These are phyloP conservation scores for Fomitopsis palustris DNA, from an alignment of 1,284 basidiomycete species.

Conservation along the genomic window DNA sequence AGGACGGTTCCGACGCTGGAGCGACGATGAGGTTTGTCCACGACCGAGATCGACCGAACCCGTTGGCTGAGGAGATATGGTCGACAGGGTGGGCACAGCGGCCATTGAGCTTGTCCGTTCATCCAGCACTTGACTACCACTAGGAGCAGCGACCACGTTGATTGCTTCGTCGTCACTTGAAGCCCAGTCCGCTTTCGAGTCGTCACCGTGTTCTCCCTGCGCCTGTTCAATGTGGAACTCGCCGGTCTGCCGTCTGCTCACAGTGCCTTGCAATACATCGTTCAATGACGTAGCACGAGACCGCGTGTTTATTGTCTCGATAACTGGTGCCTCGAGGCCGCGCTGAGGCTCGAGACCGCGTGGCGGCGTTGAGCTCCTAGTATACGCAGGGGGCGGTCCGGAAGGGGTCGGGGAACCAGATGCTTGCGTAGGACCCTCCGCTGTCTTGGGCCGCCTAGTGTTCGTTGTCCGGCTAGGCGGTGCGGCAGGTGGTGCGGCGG, in stretches of 20 bases:
- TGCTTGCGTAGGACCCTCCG: conserved; percentile 15
- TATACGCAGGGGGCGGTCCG: conserved; percentile 57
- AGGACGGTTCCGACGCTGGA: conserved; percentile 50
- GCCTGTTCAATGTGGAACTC: conserved; percentile 20
- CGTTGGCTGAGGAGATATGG: conserved; percentile 9
- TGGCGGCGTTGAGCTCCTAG: conserved; percentile 25
- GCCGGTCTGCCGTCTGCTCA: conserved; percentile 29
- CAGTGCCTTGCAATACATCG: conserved; percentile 50
- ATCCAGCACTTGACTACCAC: conserved; percentile 74
- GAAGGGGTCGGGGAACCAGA: conserved; percentile 32
- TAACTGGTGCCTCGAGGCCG: conserved; percentile 23
- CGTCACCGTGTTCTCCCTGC: conserved; percentile 34
- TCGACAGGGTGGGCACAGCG: conserved; percentile 29
- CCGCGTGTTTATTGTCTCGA: conserved; percentile 31
- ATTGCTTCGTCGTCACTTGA: conserved; percentile 83
- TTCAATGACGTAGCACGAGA: conserved; percentile 55
- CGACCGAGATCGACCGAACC: conserved; percentile 26
- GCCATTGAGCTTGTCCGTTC: conserved; percentile 69
- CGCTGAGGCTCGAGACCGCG: conserved; percentile 8
- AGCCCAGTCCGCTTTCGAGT: conserved; percentile 63
- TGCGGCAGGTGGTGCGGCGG: conserved; percentile 10
- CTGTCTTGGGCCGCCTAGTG: conserved; percentile 20
- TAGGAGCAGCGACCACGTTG: conserved; percentile 71
- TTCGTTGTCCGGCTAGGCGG: conserved; percentile 17
- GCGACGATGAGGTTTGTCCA: conserved; percentile 22